Evolutionary conservation across 1,284 basidiomycete species (phyloP).

Genomic region (Cutaneotrichosporon sp.): DNA sequence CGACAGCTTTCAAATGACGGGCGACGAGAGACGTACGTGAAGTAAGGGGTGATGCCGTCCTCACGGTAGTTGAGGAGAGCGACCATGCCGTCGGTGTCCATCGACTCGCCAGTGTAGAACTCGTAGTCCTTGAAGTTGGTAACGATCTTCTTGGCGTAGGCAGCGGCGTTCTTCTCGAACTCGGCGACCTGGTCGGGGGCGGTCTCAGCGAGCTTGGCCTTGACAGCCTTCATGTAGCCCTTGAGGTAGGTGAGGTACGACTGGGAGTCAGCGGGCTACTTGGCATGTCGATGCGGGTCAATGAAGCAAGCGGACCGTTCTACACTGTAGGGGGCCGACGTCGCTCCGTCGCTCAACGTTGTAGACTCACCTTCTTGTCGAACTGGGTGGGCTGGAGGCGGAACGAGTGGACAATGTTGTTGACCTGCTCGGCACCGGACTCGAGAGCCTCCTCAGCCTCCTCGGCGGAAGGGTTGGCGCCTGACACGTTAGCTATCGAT

Average conservation of each 20-base stretch:
- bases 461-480: slow-evolving; percentile 87
- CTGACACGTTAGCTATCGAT: slow-evolving; percentile 52
- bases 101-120: slow-evolving; percentile 73
- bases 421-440: slow-evolving; percentile 69
- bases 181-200: slow-evolving; percentile 66
- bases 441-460: slow-evolving; percentile 79
- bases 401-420: slow-evolving; percentile 92
- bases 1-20: no score
- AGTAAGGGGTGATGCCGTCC: slow-evolving; percentile 56
- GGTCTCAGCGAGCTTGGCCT: slow-evolving; percentile 57
- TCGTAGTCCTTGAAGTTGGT: slow-evolving; percentile 69
- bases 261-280: no score
- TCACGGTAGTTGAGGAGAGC: slow-evolving; percentile 65
- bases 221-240: slow-evolving; percentile 81
- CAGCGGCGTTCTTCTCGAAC: slow-evolving; percentile 79
- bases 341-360: not conserved
- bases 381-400: slow-evolving; percentile 77
- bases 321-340: no score
- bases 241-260: slow-evolving; percentile 80
- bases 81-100: slow-evolving; percentile 86
- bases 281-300: no score
- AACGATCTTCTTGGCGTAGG: slow-evolving; percentile 81
- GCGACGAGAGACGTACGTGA: not conserved
- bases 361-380: slow-evolving; percentile 71
- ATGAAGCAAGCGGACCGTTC: no score